Percentiles rank a stretch among this genome's conserved stretches.
phyloP scores from a whole-genome alignment of 306 rosid species.

The Prunus campanulata region DNA sequence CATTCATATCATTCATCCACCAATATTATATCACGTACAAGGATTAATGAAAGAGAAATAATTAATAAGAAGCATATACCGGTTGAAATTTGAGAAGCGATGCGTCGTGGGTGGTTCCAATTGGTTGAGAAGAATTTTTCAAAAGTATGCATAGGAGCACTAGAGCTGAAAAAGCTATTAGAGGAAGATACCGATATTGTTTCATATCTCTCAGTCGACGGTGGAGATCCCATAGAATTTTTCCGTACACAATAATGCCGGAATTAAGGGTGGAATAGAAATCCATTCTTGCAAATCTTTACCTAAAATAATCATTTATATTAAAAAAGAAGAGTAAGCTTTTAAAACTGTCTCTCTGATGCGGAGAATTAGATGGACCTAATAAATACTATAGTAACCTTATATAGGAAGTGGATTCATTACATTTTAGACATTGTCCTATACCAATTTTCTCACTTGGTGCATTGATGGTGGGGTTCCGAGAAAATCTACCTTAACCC shows the following conservation, averaged over 20 bases:
- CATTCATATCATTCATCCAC: background rate
- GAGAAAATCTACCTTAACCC: background rate
- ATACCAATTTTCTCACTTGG: background rate
- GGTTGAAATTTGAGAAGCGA: constrained; percentile 1
- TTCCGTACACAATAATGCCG: background rate
- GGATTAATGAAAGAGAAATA: background rate
- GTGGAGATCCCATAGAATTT: background rate
- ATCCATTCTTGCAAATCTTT: background rate
- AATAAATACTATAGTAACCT: background rate
- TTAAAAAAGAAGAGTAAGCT: no score
- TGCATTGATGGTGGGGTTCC: background rate
- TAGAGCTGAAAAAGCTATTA: constrained; percentile 24
- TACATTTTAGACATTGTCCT: background rate
- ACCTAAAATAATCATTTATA: background rate
- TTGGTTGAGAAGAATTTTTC: background rate
- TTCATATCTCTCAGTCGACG: constrained; percentile 14
- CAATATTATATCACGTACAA: no score
- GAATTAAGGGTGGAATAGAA: no score
- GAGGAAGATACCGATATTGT: constrained; percentile 11
- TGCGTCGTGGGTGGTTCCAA: background rate
- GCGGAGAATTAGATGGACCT: background rate
- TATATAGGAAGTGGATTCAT: background rate
- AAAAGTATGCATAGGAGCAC: constrained; percentile 18
- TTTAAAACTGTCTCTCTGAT: no score
- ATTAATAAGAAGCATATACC: constrained; percentile 17